Evolutionary conservation across 1,284 basidiomycete genomes (phyloP).

Genomic region (Peniophora sp.): DNA sequence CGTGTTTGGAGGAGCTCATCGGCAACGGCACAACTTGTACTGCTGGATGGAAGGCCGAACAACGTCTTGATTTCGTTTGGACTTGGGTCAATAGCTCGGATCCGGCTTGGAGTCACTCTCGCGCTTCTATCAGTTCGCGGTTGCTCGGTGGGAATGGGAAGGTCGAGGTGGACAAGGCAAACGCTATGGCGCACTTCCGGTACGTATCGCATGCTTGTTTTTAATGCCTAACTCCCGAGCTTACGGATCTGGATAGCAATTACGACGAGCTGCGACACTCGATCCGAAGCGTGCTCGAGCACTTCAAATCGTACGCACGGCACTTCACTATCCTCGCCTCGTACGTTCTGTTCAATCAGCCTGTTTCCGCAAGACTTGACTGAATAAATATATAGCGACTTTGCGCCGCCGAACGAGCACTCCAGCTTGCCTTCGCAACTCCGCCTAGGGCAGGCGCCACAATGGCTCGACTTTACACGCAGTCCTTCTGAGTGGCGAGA

Average conservation of each 20-base stretch:
- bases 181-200: conserved; percentile 7
- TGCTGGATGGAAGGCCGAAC: not conserved
- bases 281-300: conserved; percentile 19
- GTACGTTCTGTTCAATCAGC: not conserved
- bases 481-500: conserved; percentile 12
- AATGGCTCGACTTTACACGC: conserved; percentile 14
- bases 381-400: conserved; percentile 10
- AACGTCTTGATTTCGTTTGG: conserved; percentile 19
- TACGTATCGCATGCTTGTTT: not conserved
- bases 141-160: conserved; percentile 7
- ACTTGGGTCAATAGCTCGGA: conserved; percentile 25
- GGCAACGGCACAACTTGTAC: not conserved
- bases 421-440: conserved; percentile 9
- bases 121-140: conserved; percentile 2
- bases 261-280: conserved; percentile 23
- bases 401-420: conserved; percentile 11
- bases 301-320: conserved; percentile 15
- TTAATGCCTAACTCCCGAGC: not conserved
- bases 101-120: conserved; percentile 13
- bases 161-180: conserved; percentile 8
- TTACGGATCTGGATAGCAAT: conserved; percentile 11
- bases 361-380: not conserved
- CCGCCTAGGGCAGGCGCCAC: conserved; percentile 18
- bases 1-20: not conserved
- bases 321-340: conserved; percentile 19